Conservation (phyloP, 2,329 filamentous ascomycete species). For the Trichoderma semiorbis region DNA sequence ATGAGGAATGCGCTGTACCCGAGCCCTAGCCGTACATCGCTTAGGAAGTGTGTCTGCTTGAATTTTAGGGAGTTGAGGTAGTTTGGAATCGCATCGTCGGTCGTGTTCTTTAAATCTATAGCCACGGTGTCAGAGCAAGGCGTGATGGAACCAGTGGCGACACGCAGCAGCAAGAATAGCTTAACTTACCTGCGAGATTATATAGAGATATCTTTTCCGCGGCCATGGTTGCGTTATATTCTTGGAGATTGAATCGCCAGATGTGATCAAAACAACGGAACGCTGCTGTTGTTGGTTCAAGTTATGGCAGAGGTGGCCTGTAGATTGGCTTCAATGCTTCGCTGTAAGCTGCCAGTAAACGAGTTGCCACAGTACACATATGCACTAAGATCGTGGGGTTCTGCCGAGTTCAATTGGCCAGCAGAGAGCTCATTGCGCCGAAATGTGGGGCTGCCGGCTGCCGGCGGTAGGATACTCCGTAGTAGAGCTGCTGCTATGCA, state of each 20-base stretch:
- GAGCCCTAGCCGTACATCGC: constrained; percentile 76
- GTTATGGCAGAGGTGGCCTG: constrained; percentile 21
- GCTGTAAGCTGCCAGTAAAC: neutral
- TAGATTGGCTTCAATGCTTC: constrained; percentile 13
- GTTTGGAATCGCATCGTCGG: constrained; percentile 89
- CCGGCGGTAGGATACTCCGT: constrained; percentile 18
- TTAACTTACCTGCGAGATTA: constrained; percentile 58
- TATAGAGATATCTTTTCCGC: constrained; percentile 61
- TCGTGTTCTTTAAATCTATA: constrained; percentile 91
- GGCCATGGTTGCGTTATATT: constrained; percentile 30
- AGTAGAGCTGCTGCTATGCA: neutral
- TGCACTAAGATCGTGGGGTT: constrained; percentile 7
- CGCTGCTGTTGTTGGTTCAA: neutral
- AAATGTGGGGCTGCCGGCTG: neutral
- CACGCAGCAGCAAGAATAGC: neutral
- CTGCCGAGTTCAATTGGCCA: neutral
- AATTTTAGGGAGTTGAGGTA: constrained; percentile 90
- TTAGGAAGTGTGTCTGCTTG: constrained; percentile 73
- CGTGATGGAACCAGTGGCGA: neutral
- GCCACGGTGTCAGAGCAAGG: constrained; percentile 12
- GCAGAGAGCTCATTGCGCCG: neutral
- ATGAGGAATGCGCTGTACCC: constrained; percentile 81
- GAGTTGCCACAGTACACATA: neutral
- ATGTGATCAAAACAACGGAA: neutral
- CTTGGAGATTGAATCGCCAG: neutral